Evolutionary conservation across 768 basidiomycete species (phyloP), one percentile per base, ranked within the genome.

Genomic region (Podaxis sp.): DNA sequence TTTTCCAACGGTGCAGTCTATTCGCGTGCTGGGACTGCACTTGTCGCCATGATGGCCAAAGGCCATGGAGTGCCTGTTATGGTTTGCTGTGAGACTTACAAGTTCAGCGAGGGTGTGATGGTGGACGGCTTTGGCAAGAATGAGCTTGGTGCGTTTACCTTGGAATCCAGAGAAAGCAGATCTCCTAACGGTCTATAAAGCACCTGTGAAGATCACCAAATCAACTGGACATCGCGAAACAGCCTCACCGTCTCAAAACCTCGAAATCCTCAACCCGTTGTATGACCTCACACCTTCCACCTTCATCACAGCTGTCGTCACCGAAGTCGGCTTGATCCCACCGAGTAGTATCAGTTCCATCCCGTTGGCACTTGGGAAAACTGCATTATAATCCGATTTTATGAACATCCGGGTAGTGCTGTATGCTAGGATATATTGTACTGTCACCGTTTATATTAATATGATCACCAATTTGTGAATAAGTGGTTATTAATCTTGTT

Each of bases 51-150:
- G 95, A 87, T 98, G 81, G 92, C 93, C 1, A 93, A 92, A 72
- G 85, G 86, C 50, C 84, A 89, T 67, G 88, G 87, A 23, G 90
- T 98, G 0, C 96, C 97, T 4, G 95, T 98, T 5, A 85, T 99
- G 37, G 94, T 97, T 25, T 98, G 95, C 64, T 97, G 95, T 67
- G 97, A 98, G 75, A 99, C 97, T 3, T 98, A 98, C 77, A 99
- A 99, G 73, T 98, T 95, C 68, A 91, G 91, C 16, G 96, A 98
- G 66, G 86, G 86, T 36, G 89, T 98, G 28, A 88, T 91, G 72
- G 78, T 98, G 57, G 97, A 99, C 72, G 90, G 90, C 18, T 95
- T 99, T 66, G 93, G 91, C 47, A 94, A 92, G 73, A 99, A 99
- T 68, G 97, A 99, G 74, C 78, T 98, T 42, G 97, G 96, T 92